Conservation (phyloP, 257 asterid genomes). For the Lycium ferocissimum region DNA sequence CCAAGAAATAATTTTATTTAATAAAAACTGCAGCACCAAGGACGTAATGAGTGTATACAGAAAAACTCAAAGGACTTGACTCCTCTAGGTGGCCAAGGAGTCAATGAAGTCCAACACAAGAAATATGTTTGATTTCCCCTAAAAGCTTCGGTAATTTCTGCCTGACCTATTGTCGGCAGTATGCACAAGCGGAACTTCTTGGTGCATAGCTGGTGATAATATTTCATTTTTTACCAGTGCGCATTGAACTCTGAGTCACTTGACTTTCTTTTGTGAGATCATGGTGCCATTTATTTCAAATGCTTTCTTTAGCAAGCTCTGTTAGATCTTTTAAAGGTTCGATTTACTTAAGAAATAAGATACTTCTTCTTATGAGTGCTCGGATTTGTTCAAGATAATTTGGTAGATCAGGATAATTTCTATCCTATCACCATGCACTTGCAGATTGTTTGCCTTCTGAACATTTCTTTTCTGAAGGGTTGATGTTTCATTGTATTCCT, state of each 20-base stretch:
- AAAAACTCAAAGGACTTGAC: slow-evolving; percentile 18
- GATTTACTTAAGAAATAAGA: background rate
- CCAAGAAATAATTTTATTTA: slow-evolving; percentile 8
- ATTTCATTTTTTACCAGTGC: slow-evolving; percentile 16
- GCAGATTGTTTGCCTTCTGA: slow-evolving; percentile 4
- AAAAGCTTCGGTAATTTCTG: background rate
- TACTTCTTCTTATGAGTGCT: background rate
- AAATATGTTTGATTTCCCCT: slow-evolving; percentile 14
- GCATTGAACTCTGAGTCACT: background rate
- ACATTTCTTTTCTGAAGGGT: background rate
- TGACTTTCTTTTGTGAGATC: slow-evolving; percentile 22
- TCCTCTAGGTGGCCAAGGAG: background rate
- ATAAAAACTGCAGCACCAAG: slow-evolving; percentile 11
- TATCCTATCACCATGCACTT: background rate
- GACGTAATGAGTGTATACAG: slow-evolving; percentile 5
- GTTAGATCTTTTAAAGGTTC: background rate
- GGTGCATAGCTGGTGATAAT: slow-evolving; percentile 10
- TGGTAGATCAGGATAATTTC: slow-evolving; percentile 21
- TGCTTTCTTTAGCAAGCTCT: slow-evolving; percentile 20
- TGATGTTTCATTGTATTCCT: background rate
- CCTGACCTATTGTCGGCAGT: background rate
- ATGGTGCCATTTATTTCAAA: background rate
- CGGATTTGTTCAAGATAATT: slow-evolving; percentile 20
- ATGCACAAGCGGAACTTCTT: slow-evolving; percentile 17
- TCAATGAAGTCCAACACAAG: slow-evolving; percentile 7